These are phyloP conservation scores for Pisolithus marmoratus DNA, from an alignment of 768 basidiomycete species.

Conservation along the genomic window DNA sequence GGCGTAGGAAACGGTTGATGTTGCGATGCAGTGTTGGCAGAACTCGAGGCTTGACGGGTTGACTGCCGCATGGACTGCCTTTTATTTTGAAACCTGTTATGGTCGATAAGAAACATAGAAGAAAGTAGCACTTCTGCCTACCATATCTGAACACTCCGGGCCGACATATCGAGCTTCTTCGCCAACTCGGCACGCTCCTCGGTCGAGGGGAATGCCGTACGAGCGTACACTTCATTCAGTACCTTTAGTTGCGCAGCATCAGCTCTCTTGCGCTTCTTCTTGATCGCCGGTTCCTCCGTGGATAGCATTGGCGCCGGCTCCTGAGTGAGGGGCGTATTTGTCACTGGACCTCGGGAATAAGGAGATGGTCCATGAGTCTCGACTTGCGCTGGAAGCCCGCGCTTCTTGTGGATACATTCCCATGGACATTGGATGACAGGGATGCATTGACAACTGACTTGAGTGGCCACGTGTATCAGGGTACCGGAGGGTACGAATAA, in stretches of 20 bases:
- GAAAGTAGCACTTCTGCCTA: slow-evolving; percentile 28
- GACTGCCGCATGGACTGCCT: slow-evolving; percentile 79
- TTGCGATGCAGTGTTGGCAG: slow-evolving; percentile 35
- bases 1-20: slow-evolving; percentile 45
- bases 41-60: slow-evolving; percentile 53
- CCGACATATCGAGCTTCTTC: slow-evolving; percentile 74
- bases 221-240: slow-evolving; percentile 71
- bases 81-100: slow-evolving; percentile 80
- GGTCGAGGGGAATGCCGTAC: slow-evolving; percentile 84
- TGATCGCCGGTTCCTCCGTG: slow-evolving; percentile 63
- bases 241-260: slow-evolving; percentile 76
- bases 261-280: slow-evolving; percentile 85
- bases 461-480: slow-evolving; percentile 33
- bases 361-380: slow-evolving; percentile 38
- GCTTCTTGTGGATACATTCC: slow-evolving; percentile 26
- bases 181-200: slow-evolving; percentile 78
- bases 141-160: slow-evolving; percentile 86
- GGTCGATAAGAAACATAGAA: slow-evolving; percentile 16
- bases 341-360: slow-evolving; percentile 41
- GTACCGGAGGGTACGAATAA: slow-evolving; percentile 29
- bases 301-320: slow-evolving; percentile 31
- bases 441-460: slow-evolving; percentile 21
- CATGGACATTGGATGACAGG: slow-evolving; percentile 25
- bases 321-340: slow-evolving; percentile 26
- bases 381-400: slow-evolving; percentile 35